Base-by-base conservation (phyloP, 2,329 filamentous ascomycete genomes). In the Penicillium italicum region DNA sequence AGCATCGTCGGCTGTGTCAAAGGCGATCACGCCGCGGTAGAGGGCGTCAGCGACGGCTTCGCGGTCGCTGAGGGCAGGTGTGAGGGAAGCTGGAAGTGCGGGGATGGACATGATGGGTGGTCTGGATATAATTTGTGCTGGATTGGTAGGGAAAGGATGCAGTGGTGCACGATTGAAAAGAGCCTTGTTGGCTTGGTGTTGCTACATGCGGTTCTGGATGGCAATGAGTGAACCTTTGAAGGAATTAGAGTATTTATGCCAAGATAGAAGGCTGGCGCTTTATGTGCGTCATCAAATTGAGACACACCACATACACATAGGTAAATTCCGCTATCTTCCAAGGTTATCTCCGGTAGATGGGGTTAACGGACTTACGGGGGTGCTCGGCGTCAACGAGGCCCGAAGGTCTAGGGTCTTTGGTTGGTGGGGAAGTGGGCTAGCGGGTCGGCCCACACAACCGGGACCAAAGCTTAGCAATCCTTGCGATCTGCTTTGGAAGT, bases 31-130 rank as follows among this genome's bases (percentile, higher is more conserved):
- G 51, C 47, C 57, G 38, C 71, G 70, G 58, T 70, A 66, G 31
- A 73, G 30, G 16, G 70, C 61, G 48, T 74, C 72, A n/a, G 60
- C 46, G 44, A 74, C 65, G 24, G 71, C 69, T 20, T 73, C 70
- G 20, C 69, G 63, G 41, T 43, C 57, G 50, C 45, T 64, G 22
- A 71, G 63, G 22, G 61, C 44, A 8, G 59, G 57, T 11, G 34
- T 18, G 34, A 18, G 34, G 34, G 34, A 37, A 11, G 4, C 34
- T 11, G 34, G 34, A 11, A 37, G 34, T 37, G n/a, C n/a, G 9
- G 34, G 4, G 18, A n/a, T n/a, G 34, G n/a, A n/a, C 34, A 37
- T 37, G 34, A 18, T 37, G 34, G 34, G n/a, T 37, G 11, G 18
- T 18, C 5, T 11, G 34, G 9, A 11, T 37, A 18, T 5, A 10